Base-by-base conservation (phyloP, 2,329 filamentous ascomycete species). In the Periconia sp. region DNA sequence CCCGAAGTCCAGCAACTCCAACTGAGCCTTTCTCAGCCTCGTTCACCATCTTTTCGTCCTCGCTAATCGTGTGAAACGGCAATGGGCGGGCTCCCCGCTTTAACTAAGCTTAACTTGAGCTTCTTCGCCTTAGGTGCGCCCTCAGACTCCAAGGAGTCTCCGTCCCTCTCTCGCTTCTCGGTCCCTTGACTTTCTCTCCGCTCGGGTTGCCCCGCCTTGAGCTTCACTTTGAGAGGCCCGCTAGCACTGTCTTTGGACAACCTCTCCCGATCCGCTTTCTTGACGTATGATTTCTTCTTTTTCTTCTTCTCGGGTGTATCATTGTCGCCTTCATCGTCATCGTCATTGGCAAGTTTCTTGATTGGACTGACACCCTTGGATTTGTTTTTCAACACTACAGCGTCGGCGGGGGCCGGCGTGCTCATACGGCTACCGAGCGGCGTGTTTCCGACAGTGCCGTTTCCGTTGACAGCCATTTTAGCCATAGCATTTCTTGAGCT, bases 401-500 rank as follows among this genome's bases (percentile, higher is more conserved):
- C 40, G 36, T 58, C 44, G 40, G 62, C 66, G 3, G 70, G 74
- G 42, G 60, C 66, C 47, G 61, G 69, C 42, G 62, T 74, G 61
- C 66, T 73, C 71, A 65, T 65, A 19, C 70, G 61, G 40, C 69
- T 78, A 52, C 62, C 73, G 40, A 56, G 70, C 50, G 49, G 75
- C 56, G 63, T 76, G 66, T 62, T 77, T 26, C 57, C 60, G 13
- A 66, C 37, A 63, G 56, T 76, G 31, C 41, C 44, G 36, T 32
- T 51, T 15, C 69, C 65, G 38, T 59, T 61, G 22, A 66, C 68
- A 1, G 51, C 57, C 3, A 73, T 48, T 47, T 75, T 76, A 2
- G 74, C 75, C 71, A 77, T 75, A 22, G 77, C 77, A 43, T 76
- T 75, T 29, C 75, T 57, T 34, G 73, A 73, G 41, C 74, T 75